These are phyloP conservation scores for Colletotrichum abscissum DNA, from an alignment of 2,329 filamentous ascomycete species.

Conservation along the genomic window DNA sequence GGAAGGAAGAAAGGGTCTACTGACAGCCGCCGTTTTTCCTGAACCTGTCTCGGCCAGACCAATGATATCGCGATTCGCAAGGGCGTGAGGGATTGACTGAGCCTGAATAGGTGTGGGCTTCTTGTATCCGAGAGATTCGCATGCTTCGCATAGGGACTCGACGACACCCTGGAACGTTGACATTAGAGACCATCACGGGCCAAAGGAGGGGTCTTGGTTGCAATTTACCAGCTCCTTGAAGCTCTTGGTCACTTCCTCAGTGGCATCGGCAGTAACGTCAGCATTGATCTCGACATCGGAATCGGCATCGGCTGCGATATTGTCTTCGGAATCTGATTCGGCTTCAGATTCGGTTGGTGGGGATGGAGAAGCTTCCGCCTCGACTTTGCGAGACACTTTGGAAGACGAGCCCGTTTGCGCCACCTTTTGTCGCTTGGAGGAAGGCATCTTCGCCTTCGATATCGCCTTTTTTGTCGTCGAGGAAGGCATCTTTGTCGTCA, in stretches of 20 bases:
- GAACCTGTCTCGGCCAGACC: constrained; percentile 95
- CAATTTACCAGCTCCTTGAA: constrained; percentile 71
- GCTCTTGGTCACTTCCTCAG: constrained; percentile 59
- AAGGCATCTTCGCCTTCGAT: constrained; percentile 15
- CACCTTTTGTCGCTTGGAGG: constrained; percentile 18
- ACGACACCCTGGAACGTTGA: constrained; percentile 73
- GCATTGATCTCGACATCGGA: background rate
- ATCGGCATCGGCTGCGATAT: constrained; percentile 36
- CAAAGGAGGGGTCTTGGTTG: background rate
- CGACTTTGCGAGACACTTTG: background rate
- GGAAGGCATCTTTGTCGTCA: constrained; percentile 5
- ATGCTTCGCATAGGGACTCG: constrained; percentile 90
- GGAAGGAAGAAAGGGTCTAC: background rate
- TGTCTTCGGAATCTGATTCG: constrained; percentile 12
- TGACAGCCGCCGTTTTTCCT: constrained; percentile 87
- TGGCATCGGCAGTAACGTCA: constrained; percentile 42
- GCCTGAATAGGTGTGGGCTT: constrained; percentile 89
- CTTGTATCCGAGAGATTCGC: constrained; percentile 83
- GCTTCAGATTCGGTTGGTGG: constrained; percentile 20
- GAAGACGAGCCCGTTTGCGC: constrained; percentile 4
- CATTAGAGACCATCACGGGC: constrained; percentile 18
- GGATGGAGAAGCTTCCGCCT: constrained; percentile 9
- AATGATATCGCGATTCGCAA: constrained; percentile 87
- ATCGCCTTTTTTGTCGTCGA: constrained; percentile 12
- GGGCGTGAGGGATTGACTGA: constrained; percentile 83